A percentile compares a stretch with the other conserved stretches of the same genome.
phyloP scores from a whole-genome alignment of 2,329 filamentous ascomycete genomes.

The Alternaria triticimaculans region DNA sequence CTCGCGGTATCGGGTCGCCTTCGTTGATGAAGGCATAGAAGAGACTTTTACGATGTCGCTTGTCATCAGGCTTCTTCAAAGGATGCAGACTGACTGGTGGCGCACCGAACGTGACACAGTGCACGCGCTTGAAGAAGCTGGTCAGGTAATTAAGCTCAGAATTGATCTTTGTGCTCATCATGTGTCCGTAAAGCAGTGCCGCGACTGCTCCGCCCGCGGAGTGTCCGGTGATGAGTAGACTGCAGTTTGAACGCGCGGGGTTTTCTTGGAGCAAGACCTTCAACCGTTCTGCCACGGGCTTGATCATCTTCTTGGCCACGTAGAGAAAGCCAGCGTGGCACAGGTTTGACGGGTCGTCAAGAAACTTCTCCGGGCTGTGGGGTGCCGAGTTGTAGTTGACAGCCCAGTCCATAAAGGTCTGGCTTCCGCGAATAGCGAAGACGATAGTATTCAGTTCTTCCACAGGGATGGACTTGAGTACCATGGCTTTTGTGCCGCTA shows the following conservation, averaged over 20 bases:
- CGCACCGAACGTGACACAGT: conserved; percentile 86
- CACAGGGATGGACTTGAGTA: conserved; percentile 79
- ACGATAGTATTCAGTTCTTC: conserved; percentile 81
- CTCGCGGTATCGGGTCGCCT: conserved; percentile 79
- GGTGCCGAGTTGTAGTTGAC: conserved; percentile 79
- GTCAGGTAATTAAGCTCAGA: conserved; percentile 76
- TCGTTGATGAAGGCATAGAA: conserved; percentile 86
- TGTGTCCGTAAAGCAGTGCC: conserved; percentile 79
- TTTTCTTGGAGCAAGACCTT: conserved; percentile 75
- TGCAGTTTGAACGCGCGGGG: conserved; percentile 68
- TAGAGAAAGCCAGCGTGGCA: conserved; percentile 83
- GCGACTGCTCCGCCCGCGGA: conserved; percentile 86
- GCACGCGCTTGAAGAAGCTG: conserved; percentile 75
- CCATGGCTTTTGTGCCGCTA: conserved; percentile 82
- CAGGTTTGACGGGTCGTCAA: conserved; percentile 78
- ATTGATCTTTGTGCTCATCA: conserved; percentile 68
- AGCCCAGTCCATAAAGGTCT: conserved; percentile 84
- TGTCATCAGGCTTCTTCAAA: conserved; percentile 62
- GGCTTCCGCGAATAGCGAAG: conserved; percentile 81
- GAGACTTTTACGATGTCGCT: conserved; percentile 65
- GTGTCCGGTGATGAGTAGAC: conserved; percentile 83
- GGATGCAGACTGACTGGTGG: conserved; percentile 78
- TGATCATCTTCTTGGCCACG: conserved; percentile 77
- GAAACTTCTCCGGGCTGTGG: conserved; percentile 69
- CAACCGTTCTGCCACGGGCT: conserved; percentile 73